phyloP scores from a whole-genome alignment of 2,329 filamentous ascomycete species.

The Dactylellina haptotyla region DNA sequence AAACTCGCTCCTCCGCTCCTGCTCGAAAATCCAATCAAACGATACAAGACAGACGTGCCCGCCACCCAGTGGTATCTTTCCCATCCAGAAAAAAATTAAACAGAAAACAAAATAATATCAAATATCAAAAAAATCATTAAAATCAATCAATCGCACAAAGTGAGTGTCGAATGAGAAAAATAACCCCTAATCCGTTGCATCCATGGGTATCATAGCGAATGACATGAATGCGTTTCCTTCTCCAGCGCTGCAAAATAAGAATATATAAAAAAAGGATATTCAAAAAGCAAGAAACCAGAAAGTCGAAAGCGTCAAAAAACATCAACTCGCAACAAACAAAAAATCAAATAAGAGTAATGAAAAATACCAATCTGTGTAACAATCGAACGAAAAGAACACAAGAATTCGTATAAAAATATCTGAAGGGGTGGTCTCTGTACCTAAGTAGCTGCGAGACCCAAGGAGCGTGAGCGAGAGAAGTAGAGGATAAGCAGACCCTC shows the following conservation, averaged over 20 bases:
- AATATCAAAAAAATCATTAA: conserved; percentile 1
- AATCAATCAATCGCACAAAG: neutral
- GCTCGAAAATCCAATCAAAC: neutral
- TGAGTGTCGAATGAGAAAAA: conserved; percentile 13
- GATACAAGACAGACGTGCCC: neutral
- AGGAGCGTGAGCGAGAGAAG: conserved; percentile 43
- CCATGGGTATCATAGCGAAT: conserved; percentile 58
- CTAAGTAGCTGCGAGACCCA: conserved; percentile 54
- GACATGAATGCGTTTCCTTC: conserved; percentile 60
- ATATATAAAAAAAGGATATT: conserved; percentile 26
- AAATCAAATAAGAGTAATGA: neutral
- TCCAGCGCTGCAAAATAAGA: conserved; percentile 5
- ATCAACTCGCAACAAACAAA: neutral
- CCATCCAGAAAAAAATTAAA: conserved; percentile 2
- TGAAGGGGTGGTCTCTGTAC: conserved; percentile 53
- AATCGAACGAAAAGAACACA: conserved; percentile 2
- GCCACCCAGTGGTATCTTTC: conserved; percentile 47
- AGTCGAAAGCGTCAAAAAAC: conserved; percentile 52
- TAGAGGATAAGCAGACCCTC: conserved; percentile 3
- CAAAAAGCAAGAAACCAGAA: conserved; percentile 57
- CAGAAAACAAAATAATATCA: neutral
- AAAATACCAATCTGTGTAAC: conserved; percentile 42
- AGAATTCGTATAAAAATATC: no score
- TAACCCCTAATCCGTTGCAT: conserved; percentile 17
- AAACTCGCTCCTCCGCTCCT: neutral